Base-by-base conservation (phyloP, 495 filamentous ascomycete genomes). In the Penicillium manginii region DNA sequence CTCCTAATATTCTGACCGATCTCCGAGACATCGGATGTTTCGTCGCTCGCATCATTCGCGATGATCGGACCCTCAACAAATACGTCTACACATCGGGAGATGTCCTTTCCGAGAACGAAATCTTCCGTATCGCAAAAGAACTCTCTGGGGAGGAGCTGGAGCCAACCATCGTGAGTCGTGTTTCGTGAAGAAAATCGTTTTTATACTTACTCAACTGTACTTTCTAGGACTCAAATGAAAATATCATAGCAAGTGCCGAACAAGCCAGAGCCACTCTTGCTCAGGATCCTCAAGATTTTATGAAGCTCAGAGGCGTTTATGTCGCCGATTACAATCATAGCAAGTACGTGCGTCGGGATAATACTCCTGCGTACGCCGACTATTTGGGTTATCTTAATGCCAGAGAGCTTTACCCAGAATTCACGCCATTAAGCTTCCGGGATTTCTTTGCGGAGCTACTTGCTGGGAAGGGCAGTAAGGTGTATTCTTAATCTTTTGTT, bases 381-480 rank as follows among this genome's bases (percentile, higher is more conserved):
- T 80, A 78, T 52, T 60, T 83, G 22, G 79, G 81, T 0, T 81
- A 80, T 48, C 52, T 83, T 37, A 63, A 73, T 61, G 62, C 71
- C 4, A 73, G 68, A 49, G 72, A 80, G 58, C 53, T 81, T 33
- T 82, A 81, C 63, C 79, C 77, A 2, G 75, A 73, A 32, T 61
- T 75, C 0, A 50, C 55, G 21, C 63, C 63, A 15, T 64, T 50
- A 15, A 53, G 47, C 1, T 64, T 75, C 40, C 43, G 62, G 17
- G 55, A 59, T 4, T 64, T 23, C 23, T 57, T 64, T 15, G 18
- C 3, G 2, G 57, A 63, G 43, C 39, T 60, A 1, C 40, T 64
- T 1, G 55, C 23, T 45, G 33, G 33, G 14, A 53, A 42, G 10
- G 32, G 15, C n/a, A 17, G n/a, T 4, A 17, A 17, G 15, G 40